A percentile compares a stretch with the other conserved stretches of the same genome.
Evolutionary conservation across 257 asterid species (phyloP).

Genomic region (Parsonsia alboflavescens): DNA sequence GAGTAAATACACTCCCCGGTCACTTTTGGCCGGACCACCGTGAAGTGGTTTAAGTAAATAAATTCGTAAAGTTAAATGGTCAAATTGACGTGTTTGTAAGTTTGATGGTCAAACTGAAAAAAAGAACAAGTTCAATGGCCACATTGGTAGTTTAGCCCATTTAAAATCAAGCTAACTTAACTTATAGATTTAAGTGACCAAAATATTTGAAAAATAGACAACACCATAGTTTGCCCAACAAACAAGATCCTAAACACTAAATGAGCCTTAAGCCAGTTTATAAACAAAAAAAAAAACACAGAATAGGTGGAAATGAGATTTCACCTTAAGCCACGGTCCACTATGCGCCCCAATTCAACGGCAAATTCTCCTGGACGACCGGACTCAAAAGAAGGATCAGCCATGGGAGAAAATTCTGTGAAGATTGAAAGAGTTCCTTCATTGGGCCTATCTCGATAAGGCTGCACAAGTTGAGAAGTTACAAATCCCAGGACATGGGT

Average conservation of each 20-base stretch:
- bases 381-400: slow-evolving; percentile 88
- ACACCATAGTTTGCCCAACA: background rate
- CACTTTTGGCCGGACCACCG: no score
- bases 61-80: no score
- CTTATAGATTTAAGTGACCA: background rate
- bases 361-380: slow-evolving; percentile 94
- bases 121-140: no score
- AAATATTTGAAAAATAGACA: background rate
- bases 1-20: no score
- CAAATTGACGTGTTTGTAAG: no score
- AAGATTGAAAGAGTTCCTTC: slow-evolving; percentile 82
- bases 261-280: background rate
- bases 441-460: slow-evolving; percentile 84
- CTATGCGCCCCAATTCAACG: slow-evolving; percentile 86
- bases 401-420: slow-evolving; percentile 98
- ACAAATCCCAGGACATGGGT: slow-evolving; percentile 88
- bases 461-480: slow-evolving; percentile 81
- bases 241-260: background rate
- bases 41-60: no score
- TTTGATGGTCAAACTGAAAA: no score
- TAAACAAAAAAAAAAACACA: background rate
- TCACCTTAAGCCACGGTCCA: slow-evolving; percentile 96
- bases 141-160: no score
- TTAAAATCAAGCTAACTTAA: background rate
- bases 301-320: slow-evolving; percentile 3